These are phyloP conservation scores for Amanita inopinata DNA, from an alignment of 768 basidiomycete species.

Conservation along the genomic window DNA sequence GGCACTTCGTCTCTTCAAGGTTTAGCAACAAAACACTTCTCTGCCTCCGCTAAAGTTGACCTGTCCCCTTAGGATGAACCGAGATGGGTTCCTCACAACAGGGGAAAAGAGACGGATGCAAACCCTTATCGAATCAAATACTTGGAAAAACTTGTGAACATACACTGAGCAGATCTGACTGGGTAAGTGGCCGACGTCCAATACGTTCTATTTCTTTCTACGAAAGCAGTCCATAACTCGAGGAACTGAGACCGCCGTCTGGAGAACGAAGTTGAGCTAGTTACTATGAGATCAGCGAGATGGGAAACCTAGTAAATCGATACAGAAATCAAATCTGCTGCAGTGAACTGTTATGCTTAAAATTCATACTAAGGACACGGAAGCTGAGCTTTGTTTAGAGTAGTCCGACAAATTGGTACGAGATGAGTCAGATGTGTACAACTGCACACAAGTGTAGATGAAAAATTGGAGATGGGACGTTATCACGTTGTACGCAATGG, in stretches of 20 bases:
- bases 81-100: constrained; percentile 78
- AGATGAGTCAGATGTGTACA: constrained; percentile 9
- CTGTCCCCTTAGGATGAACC: constrained; percentile 62
- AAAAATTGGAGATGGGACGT: background rate
- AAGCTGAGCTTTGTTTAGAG: background rate
- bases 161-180: constrained; percentile 24
- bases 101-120: constrained; percentile 47
- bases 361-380: background rate
- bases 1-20: constrained; percentile 82
- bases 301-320: too few species aligned
- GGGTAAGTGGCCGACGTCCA: too few species aligned
- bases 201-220: too few species aligned
- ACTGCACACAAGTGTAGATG: background rate
- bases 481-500: background rate
- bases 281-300: too few species aligned
- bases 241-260: too few species aligned
- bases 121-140: constrained; percentile 60
- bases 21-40: constrained; percentile 17
- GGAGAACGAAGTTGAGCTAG: background rate
- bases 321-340: too few species aligned
- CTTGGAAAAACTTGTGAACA: constrained; percentile 37
- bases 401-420: constrained; percentile 1
- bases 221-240: too few species aligned
- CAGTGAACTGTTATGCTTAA: background rate
- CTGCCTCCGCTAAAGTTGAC: background rate